Evolutionary conservation across 2,329 filamentous ascomycete genomes (phyloP).

Genomic region (Pestalotiopsis sp.): DNA sequence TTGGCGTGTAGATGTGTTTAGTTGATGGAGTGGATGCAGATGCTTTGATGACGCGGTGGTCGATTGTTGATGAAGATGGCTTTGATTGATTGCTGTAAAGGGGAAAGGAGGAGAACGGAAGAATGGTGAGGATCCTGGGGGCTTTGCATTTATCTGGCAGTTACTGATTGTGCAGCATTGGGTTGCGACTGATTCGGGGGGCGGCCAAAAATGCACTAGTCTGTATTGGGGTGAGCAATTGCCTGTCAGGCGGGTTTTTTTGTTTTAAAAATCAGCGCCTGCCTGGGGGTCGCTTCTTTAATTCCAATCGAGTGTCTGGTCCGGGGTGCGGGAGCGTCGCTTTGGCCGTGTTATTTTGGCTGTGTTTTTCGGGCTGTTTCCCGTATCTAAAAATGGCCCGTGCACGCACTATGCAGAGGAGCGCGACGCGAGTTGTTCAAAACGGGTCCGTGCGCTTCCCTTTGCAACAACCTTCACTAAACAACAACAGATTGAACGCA

Average conservation of each 20-base stretch:
- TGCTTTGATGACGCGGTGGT: conserved; percentile 25
- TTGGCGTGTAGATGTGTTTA: conserved; percentile 23
- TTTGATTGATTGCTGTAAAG: conserved; percentile 16
- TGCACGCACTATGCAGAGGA: background rate
- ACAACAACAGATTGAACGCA: too few relatives aligned
- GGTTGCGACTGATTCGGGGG: conserved; percentile 6
- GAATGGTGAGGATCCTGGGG: conserved; percentile 20
- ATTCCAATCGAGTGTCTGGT: conserved; percentile 10
- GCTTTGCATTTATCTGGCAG: conserved; percentile 21
- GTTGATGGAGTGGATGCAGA: conserved; percentile 30
- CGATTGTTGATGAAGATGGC: conserved; percentile 7
- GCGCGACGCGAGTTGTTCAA: background rate
- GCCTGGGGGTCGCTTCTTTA: conserved; percentile 1
- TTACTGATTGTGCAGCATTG: conserved; percentile 17
- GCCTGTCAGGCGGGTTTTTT: background rate
- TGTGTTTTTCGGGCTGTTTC: background rate
- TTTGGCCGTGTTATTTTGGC: background rate
- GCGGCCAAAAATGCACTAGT: conserved; percentile 1
- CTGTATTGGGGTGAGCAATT: conserved; percentile 6
- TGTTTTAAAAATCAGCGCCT: background rate
- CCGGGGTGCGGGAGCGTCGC: conserved; percentile 4
- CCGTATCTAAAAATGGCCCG: conserved; percentile 6
- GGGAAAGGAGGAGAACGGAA: conserved; percentile 22
- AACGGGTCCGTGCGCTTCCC: background rate
- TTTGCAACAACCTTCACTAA: background rate